Base-by-base conservation (phyloP, 75 land plant genomes). In the Ceratopteris richardii region DNA sequence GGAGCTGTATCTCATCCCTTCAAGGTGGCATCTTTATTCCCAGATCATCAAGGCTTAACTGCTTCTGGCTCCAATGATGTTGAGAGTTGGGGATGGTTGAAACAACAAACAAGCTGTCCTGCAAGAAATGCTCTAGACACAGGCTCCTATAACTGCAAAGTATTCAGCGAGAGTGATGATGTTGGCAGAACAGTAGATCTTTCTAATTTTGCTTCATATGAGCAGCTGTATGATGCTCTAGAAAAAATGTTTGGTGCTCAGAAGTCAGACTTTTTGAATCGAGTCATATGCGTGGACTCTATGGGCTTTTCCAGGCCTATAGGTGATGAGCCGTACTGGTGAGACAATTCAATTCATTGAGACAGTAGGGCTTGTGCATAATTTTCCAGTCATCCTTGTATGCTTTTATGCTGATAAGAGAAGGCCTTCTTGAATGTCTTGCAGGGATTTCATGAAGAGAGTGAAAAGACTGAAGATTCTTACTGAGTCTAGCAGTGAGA, bases 181-280 rank as follows among this genome's bases (percentile, higher is more conserved):
- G 85, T 91, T 0, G 97, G 91, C 19, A 78, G 83, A 50, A 81
- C 83, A 6, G 81, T 91, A 23, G 96, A 90, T 46, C 78, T 90
- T 2, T 78, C 96, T 0, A 61, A 54, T 10, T 74, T 91, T 54
- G 48, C 64, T 9, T 77, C 89, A 11, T 90, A 80, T 47, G 90
- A 85, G 26, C 86, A 90, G 55, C 63, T 90, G 2, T 78, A 80
- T 42, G 63, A 74, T 29, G 75, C 74, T 43, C 56, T 90, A 25
- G 83, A 71, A 20, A 54, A 58, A 47, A 82, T 91, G 91, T 82
- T 90, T 64, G 79, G 79, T 51, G 57, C 77, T 44, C 77, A 78
- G 23, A 72, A 70, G 47, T 56, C 77, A 18, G 76, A 77, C 31
- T 37, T 72, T 36, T 54, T 58, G 65, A 64, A 64, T 41, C 68